Conservation (phyloP, 1,284 basidiomycete species). For the Rhodotorula sp. region DNA sequence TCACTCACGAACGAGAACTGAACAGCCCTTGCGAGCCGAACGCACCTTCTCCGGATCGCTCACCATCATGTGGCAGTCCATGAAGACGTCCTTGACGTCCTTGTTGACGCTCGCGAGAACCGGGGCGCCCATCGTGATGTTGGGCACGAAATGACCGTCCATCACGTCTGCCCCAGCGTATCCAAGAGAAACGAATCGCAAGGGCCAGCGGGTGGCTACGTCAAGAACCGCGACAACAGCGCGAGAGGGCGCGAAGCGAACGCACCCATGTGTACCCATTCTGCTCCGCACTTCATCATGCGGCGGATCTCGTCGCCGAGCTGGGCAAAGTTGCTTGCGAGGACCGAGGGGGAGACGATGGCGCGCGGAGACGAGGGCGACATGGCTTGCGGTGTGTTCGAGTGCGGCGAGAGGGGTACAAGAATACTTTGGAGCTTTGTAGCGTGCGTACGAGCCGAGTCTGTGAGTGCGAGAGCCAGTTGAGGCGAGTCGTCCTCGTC, state of each 20-base stretch:
- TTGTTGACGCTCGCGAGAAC: slow-evolving; percentile 84
- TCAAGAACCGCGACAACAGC: not conserved
- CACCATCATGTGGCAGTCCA: slow-evolving; percentile 99
- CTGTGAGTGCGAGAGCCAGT: too few species aligned
- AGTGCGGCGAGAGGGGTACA: not conserved
- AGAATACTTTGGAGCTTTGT: not conserved
- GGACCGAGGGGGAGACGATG: slow-evolving; percentile 45
- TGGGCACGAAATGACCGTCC: slow-evolving; percentile 98
- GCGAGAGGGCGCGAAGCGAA: slow-evolving; percentile 14
- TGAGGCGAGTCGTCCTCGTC: too few species aligned
- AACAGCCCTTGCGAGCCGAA: not conserved
- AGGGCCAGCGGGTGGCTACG: not conserved
- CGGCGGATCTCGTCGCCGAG: slow-evolving; percentile 85
- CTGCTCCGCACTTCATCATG: slow-evolving; percentile 86
- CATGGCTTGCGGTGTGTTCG: not conserved
- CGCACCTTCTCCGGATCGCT: slow-evolving; percentile 80
- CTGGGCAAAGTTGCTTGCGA: slow-evolving; percentile 81
- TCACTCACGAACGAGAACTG: too few species aligned
- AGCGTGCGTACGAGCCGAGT: not conserved
- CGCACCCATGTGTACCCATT: slow-evolving; percentile 95
- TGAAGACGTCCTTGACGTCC: slow-evolving; percentile 89
- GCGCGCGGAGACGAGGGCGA: slow-evolving; percentile 8
- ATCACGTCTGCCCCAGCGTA: slow-evolving; percentile 72
- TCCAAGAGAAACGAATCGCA: not conserved
- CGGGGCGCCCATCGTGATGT: slow-evolving; percentile 89